Conservation (phyloP, 1,284 basidiomycete species). For the Apiotrichum akiyoshidainum region DNA sequence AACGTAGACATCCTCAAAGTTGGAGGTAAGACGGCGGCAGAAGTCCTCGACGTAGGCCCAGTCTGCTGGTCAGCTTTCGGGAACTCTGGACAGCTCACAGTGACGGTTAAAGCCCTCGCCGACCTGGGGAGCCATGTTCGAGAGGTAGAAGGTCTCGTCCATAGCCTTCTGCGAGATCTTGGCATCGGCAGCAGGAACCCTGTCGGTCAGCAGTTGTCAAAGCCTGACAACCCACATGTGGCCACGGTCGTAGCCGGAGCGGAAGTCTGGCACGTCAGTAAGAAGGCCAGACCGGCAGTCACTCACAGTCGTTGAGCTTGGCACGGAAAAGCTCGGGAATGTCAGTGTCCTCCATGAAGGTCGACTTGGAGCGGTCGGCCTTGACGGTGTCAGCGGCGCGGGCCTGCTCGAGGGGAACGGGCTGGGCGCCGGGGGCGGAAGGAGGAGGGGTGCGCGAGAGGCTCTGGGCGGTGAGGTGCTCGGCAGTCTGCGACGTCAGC, state of each 20-base stretch:
- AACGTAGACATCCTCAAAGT: constrained; percentile 90
- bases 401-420: constrained; percentile 38
- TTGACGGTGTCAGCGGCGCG: constrained; percentile 46
- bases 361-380: constrained; percentile 72
- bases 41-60: constrained; percentile 98
- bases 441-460: constrained; percentile 57
- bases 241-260: constrained; percentile 91
- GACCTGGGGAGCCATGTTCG: constrained; percentile 97
- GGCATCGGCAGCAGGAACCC: constrained; percentile 97
- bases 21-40: constrained; percentile 79
- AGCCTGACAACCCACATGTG: constrained; percentile 64
- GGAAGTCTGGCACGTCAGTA: constrained; percentile 59
- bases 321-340: constrained; percentile 80
- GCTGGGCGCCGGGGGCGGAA: constrained; percentile 20
- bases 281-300: accelerated
- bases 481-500: constrained; percentile 68
- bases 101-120: constrained; percentile 97
- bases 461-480: constrained; percentile 78
- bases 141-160: constrained; percentile 92
- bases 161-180: constrained; percentile 80
- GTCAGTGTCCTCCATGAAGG: constrained; percentile 77
- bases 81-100: constrained; percentile 64
- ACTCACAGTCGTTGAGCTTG: constrained; percentile 68
- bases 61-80: constrained; percentile 56
- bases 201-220: constrained; percentile 38